Base-by-base conservation (phyloP, 805 yeast species). In the Millerago galiae region DNA sequence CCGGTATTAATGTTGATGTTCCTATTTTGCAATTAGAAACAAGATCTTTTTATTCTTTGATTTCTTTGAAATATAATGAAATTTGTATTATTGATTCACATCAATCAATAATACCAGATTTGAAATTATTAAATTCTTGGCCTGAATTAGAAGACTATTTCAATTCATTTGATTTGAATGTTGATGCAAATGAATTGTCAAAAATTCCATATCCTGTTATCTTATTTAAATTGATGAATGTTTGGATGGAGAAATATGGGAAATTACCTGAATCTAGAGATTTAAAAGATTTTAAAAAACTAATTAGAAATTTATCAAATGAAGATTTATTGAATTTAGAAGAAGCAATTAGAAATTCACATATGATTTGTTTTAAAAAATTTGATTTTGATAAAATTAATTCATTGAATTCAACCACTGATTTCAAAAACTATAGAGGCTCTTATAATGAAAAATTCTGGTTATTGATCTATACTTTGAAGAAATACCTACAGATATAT, bases 51-150 rank as follows among this genome's bases (percentile, higher is more conserved):
- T 85, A 78, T 56, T 89, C 89, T 1, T 61, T 68, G 11, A 18
- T 42, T n/a, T 31, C 38, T 14, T 47, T 85, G 5, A 66, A 79
- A 34, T 38, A 25, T 30, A 18, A 31, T 8, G 45, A 42, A 12
- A 16, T 42, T n/a, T 35, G 42, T 27, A 74, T 86, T 2, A 63
- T 87, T 13, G 90, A 90, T 46, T 77, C 95, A 1, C 95, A 88
- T 58, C 78, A 81, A 0, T 79, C 68, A 28, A 66, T 74, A 8
- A 54, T 80, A 2, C 76, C 71, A 21, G 95, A 87, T 53, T 61
- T 89, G 44, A 64, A 95, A 40, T 60, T 89, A 2, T 81, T 78
- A 45, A 43, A 57, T 5, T 85, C 93, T 1, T 91, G 96, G 96
- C 62, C 68, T 1, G 88, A 84, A 50, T 61, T 89, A 8, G 59